phyloP scores from a whole-genome alignment of 2,329 filamentous ascomycete genomes.

The Diplodia mutila region DNA sequence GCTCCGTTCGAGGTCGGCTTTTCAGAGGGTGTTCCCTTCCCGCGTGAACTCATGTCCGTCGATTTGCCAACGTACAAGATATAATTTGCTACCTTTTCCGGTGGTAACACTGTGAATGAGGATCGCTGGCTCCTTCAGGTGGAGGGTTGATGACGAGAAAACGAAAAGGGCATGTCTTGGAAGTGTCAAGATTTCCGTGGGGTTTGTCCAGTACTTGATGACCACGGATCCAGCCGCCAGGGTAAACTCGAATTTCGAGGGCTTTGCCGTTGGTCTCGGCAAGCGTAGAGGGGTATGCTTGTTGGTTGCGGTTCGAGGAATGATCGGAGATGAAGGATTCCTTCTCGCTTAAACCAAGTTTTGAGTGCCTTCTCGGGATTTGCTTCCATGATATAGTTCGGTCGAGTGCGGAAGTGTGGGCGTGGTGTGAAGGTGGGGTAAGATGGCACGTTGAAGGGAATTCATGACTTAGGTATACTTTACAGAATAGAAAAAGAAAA shows the following conservation, averaged over 20 bases:
- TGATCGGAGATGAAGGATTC: neutral
- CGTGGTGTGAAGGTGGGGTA: too few species aligned
- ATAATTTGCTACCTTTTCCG: neutral
- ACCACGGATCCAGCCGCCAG: neutral
- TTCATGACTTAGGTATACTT: too few species aligned
- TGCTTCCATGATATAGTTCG: too few species aligned
- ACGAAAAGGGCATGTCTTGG: neutral
- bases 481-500: too few species aligned
- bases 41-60: conserved; percentile 18
- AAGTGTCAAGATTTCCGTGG: neutral
- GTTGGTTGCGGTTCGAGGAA: neutral
- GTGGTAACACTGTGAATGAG: neutral
- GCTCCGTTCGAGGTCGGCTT: too few species aligned
- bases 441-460: too few species aligned
- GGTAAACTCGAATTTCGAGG: neutral
- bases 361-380: too few species aligned
- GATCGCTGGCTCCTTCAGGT: neutral
- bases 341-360: neutral
- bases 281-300: neutral
- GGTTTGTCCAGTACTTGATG: neutral
- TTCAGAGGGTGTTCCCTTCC: too few species aligned
- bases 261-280: neutral
- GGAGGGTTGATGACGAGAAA: neutral
- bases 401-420: too few species aligned
- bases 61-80: conserved; percentile 24